Conservation (phyloP, 768 basidiomycete genomes). For the Lactifluus piperatus region DNA sequence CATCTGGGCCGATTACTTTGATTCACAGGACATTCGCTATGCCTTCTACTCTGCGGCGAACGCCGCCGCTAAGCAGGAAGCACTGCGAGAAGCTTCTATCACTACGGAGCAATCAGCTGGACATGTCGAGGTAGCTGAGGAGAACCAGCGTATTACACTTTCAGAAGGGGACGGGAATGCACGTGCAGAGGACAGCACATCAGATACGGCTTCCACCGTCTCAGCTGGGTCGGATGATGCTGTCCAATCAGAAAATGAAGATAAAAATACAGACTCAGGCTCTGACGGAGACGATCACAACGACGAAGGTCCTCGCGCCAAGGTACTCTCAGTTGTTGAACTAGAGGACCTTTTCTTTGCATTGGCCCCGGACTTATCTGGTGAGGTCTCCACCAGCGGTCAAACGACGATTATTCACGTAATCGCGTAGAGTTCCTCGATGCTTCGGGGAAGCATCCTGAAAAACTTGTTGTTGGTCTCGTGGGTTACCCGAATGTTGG, state of each 20-base stretch:
- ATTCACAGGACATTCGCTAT: conserved; percentile 60
- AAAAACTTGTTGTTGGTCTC: conserved; percentile 73
- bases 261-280: conserved; percentile 37
- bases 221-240: conserved; percentile 21
- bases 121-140: conserved; percentile 2
- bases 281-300: conserved; percentile 45
- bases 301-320: conserved; percentile 53
- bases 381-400: conserved; percentile 32
- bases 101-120: not conserved
- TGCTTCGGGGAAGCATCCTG: conserved; percentile 44
- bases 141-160: not conserved
- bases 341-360: conserved; percentile 75
- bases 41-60: conserved; percentile 93
- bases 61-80: conserved; percentile 76
- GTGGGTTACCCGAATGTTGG: conserved; percentile 99
- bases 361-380: conserved; percentile 59
- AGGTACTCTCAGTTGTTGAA: conserved; percentile 77
- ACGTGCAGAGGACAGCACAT: conserved; percentile 20
- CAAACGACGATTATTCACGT: not conserved
- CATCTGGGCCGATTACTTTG: conserved; percentile 90
- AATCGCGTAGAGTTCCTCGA: conserved; percentile 47
- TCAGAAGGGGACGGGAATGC: conserved; percentile 26
- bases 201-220: conserved; percentile 26
- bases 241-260: conserved; percentile 20
- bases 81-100: conserved; percentile 41